phyloP scores from a whole-genome alignment of 768 basidiomycete species.

The Psilocybe cyanescens region DNA sequence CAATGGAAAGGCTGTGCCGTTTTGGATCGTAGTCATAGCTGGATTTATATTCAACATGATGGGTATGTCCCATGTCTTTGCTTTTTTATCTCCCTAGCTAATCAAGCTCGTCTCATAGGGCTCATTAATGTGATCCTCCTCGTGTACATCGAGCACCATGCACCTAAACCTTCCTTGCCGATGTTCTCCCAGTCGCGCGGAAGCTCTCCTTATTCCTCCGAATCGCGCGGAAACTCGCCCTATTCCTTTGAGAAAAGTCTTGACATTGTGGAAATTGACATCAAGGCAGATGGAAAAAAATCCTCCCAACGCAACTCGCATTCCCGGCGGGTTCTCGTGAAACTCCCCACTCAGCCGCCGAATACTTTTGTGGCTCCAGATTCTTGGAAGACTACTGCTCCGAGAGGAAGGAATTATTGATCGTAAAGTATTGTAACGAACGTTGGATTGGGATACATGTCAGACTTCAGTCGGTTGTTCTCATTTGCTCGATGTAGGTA shows the following conservation, averaged over 20 bases:
- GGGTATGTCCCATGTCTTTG: slow-evolving; percentile 19
- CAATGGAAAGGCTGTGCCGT: slow-evolving; percentile 28
- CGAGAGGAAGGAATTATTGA: slow-evolving; percentile 9
- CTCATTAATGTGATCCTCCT: slow-evolving; percentile 21
- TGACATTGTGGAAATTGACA: slow-evolving; percentile 2
- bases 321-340: slow-evolving; percentile 4
- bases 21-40: slow-evolving; percentile 24
- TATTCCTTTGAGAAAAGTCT: slow-evolving; percentile 5
- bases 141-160: slow-evolving; percentile 11
- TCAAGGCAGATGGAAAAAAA: background rate
- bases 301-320: background rate
- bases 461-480: background rate
- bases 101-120: slow-evolving; percentile 4
- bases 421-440: background rate
- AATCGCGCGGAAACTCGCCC: slow-evolving; percentile 1
- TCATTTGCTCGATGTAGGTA: background rate
- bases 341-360: slow-evolving; percentile 15
- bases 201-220: background rate
- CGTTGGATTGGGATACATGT: background rate
- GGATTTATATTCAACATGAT: slow-evolving; percentile 33
- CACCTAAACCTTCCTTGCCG: slow-evolving; percentile 7
- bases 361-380: slow-evolving; percentile 21
- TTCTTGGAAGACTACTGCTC: slow-evolving; percentile 20
- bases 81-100: background rate
- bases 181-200: slow-evolving; percentile 3